phyloP scores from a whole-genome alignment of 2,329 filamentous ascomycete genomes.

The Metarhizium humberi region DNA sequence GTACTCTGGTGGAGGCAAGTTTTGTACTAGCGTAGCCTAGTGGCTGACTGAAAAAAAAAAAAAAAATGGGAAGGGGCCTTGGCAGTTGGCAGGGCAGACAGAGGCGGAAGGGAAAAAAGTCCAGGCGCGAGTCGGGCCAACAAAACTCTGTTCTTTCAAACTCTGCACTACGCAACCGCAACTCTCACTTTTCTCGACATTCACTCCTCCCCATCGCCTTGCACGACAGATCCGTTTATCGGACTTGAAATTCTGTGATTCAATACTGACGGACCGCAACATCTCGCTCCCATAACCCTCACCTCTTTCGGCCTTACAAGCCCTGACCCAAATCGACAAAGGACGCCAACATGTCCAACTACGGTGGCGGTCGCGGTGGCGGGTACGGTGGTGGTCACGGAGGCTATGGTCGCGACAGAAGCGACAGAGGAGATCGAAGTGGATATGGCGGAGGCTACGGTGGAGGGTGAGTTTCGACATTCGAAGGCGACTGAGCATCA shows the following conservation, averaged over 20 bases:
- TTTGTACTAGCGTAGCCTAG: constrained; percentile 12
- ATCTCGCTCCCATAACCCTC: background rate
- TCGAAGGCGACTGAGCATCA: background rate
- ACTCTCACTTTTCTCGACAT: constrained; percentile 12
- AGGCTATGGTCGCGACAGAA: constrained; percentile 33
- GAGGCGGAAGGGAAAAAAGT: constrained; percentile 12
- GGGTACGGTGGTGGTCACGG: constrained; percentile 22
- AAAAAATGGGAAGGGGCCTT: constrained; percentile 12
- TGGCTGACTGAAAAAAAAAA: constrained; percentile 8
- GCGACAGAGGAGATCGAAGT: constrained; percentile 36
- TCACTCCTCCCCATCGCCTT: constrained; percentile 19
- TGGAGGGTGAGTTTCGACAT: constrained; percentile 26
- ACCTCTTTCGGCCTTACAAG: background rate
- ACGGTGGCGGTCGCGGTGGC: constrained; percentile 26
- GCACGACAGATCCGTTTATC: constrained; percentile 9
- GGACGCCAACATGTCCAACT: constrained; percentile 35
- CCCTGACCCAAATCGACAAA: background rate
- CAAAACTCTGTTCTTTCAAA: constrained; percentile 16
- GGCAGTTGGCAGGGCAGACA: constrained; percentile 3
- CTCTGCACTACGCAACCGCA: constrained; percentile 7
- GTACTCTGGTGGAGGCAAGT: background rate
- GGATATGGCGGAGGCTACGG: constrained; percentile 26
- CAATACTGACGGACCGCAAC: background rate
- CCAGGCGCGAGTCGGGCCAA: constrained; percentile 6
- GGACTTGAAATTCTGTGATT: background rate